Evolutionary conservation across 2,329 filamentous ascomycete species (phyloP), one percentile per base, ranked within the genome.

Genomic region (Cercospora brassicicola): DNA sequence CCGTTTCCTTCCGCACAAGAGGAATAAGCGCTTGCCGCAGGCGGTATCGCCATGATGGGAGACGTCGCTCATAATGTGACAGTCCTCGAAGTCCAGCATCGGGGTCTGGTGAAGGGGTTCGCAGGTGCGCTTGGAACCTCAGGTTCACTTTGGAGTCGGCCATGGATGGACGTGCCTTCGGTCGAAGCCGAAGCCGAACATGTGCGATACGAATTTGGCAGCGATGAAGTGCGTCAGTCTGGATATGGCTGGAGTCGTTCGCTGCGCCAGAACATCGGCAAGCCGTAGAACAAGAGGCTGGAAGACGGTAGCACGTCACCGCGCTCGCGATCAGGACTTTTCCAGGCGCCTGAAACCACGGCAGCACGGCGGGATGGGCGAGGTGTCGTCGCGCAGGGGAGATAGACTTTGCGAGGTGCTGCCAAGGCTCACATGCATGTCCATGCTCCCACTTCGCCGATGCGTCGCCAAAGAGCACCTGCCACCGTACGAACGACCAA

Each of bases 1-100:
- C 94, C 31, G 95, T 99, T 83, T 99, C 95, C 90, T 90, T 94
- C 78, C 95, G 90, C 65, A 98, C 89, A 67, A 98, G 85, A 70
- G 94, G 94, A 67, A 99, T 89, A 67, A 94, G 84, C 74, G 84
- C 84, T 79, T 96, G 90, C 78, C 95, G 92, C 73, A 97, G 82
- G 70, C 84, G 83, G 82, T 97, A 97, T 75, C 95, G 90, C 95
- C 95, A 98, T 86, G 81, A 81, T 64, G 95, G 94, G 67, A 99
- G 88, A 73, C 89, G 89, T 78, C 89, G 88, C 59, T 76, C 71
- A 62, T 83, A 85, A 75, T 84, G 83, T 82, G 96, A 88, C 67
- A 93, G 82, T 78, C 90, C 93, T 79, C 88, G 88, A 78, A 96
- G 82, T 60, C 94, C 94, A 64, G 94, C 94, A 79, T 94, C 91